These are phyloP conservation scores for Eimeria mitis DNA, from an alignment of 169 alveolate species.

Conservation along the genomic window DNA sequence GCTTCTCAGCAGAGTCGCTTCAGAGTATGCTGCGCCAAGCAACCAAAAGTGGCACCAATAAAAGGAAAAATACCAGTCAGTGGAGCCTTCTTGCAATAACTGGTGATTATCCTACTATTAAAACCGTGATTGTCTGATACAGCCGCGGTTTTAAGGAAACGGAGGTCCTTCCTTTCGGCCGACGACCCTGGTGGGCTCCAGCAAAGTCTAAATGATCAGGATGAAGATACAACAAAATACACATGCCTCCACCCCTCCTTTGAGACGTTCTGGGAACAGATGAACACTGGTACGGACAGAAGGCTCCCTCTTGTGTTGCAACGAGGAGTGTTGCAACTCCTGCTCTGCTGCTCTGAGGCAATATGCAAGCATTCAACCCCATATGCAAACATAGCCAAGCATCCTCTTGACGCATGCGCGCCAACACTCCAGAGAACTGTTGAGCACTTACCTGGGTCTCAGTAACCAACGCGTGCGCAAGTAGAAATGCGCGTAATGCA, in stretches of 20 bases:
- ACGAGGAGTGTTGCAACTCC: not conserved
- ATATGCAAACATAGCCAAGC: too few relatives aligned
- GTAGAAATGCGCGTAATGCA: too few relatives aligned
- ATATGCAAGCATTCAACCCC: too few relatives aligned
- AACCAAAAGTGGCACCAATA: not conserved
- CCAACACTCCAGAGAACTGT: too few relatives aligned
- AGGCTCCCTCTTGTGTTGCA: not conserved
- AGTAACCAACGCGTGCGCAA: too few relatives aligned
- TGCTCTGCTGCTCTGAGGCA: too few relatives aligned
- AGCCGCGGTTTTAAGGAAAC: not conserved
- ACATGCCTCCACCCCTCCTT: not conserved
- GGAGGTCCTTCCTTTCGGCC: not conserved
- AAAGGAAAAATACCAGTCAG: too few relatives aligned
- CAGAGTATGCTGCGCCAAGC: not conserved
- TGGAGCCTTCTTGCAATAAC: too few relatives aligned
- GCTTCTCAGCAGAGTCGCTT: not conserved
- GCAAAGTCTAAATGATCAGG: not conserved
- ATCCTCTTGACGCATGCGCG: too few relatives aligned
- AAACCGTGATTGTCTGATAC: too few relatives aligned
- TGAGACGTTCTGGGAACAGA: not conserved
- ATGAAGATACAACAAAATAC: not conserved
- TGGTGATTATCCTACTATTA: too few relatives aligned
- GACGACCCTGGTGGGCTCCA: not conserved
- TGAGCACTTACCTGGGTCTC: too few relatives aligned
- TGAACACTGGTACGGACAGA: not conserved